Conservation (phyloP, 192 early-diverging fungal genomes). For the Coemansia sp. region DNA sequence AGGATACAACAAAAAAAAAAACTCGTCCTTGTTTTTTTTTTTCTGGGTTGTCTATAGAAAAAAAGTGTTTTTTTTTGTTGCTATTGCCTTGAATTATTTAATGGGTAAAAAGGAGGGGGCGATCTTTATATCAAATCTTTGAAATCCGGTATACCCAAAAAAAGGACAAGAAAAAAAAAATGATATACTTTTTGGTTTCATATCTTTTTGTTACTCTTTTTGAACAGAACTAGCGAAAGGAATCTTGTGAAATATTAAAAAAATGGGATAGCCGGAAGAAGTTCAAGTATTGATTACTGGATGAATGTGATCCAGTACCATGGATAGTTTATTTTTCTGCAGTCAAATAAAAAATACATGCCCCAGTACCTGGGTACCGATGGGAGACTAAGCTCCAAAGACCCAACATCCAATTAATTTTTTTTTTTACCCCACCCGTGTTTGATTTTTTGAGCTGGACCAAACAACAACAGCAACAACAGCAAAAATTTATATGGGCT, state of each 20-base stretch:
- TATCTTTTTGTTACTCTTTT: not conserved
- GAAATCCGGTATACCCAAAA: not conserved
- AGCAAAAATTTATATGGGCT: too few relatives aligned
- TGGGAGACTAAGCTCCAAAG: not conserved
- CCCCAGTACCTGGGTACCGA: constrained; percentile 2
- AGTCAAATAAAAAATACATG: not conserved
- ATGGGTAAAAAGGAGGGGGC: not conserved
- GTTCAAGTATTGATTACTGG: not conserved
- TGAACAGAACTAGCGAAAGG: too few relatives aligned
- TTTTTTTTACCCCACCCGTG: too few relatives aligned
- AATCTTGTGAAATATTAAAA: not conserved
- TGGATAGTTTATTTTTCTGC: not conserved
- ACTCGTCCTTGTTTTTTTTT: not conserved
- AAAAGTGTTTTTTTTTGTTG: not conserved
- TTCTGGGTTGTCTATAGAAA: not conserved
- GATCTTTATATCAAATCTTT: not conserved
- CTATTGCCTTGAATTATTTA: not conserved
- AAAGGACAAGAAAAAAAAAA: not conserved
- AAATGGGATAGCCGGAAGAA: not conserved
- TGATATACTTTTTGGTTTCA: too few relatives aligned
- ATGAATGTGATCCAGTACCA: not conserved
- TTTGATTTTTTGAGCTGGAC: too few relatives aligned
- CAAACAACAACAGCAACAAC: too few relatives aligned
- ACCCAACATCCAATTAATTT: not conserved
- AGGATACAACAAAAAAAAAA: too few relatives aligned